Evolutionary conservation across 1,284 basidiomycete genomes (phyloP).

Genomic region (Naganishia liquefaciens): DNA sequence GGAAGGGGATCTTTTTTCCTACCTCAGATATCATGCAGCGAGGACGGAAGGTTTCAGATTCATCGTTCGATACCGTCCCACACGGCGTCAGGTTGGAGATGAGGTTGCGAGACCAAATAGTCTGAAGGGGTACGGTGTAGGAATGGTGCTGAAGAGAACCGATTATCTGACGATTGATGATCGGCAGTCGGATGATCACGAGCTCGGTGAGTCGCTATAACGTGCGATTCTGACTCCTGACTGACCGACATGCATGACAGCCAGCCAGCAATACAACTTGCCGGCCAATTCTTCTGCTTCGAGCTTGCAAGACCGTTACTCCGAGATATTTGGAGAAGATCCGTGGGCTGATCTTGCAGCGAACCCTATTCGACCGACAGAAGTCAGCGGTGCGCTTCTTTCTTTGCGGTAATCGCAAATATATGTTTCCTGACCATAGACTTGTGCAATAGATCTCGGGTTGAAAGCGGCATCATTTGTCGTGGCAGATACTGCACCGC

Average conservation of each 20-base stretch:
- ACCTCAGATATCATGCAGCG: constrained; percentile 60
- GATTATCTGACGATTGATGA: constrained; percentile 95
- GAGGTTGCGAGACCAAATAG: constrained; percentile 46
- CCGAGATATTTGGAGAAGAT: constrained; percentile 44
- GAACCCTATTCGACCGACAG: constrained; percentile 64
- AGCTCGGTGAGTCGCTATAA: no score
- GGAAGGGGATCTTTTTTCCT: constrained; percentile 68
- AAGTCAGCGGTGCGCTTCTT: constrained; percentile 59
- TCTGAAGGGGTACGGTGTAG: constrained; percentile 85
- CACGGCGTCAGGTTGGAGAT: constrained; percentile 38
- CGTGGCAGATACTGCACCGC: constrained; percentile 61
- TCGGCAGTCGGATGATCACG: constrained; percentile 50
- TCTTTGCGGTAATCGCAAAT: neutral
- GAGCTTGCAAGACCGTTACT: constrained; percentile 18
- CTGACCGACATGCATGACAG: neutral
- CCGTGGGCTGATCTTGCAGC: constrained; percentile 57
- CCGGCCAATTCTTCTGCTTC: neutral
- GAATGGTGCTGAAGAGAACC: constrained; percentile 92
- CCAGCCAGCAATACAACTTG: constrained; percentile 4
- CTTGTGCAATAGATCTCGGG: constrained; percentile 62
- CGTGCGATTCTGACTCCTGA: no score
- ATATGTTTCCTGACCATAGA: neutral
- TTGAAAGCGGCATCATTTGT: constrained; percentile 73
- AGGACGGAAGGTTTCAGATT: constrained; percentile 64
- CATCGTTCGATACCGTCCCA: constrained; percentile 69